Evolutionary conservation across 164 flowering plant genomes (phyloP).

Genomic region (Stephania cephalantha): DNA sequence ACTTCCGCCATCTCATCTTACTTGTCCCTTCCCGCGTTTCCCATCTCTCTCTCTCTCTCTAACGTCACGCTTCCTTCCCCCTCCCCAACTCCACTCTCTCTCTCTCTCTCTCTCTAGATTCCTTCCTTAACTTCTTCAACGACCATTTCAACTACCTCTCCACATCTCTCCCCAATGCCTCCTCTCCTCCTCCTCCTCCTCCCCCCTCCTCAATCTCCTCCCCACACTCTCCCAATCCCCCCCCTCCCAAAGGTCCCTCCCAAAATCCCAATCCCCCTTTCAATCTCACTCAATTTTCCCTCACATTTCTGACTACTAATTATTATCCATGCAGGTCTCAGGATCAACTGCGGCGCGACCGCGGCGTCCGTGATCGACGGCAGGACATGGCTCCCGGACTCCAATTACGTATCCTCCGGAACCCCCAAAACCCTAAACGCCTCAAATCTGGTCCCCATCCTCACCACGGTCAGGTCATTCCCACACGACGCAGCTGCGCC

Average conservation of each 20-base stretch:
- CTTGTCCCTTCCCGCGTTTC: constrained; percentile 5
- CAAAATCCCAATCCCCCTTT: not conserved
- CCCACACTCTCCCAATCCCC: constrained; percentile 27
- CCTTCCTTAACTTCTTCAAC: constrained; percentile 35
- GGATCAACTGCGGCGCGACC: constrained; percentile 72
- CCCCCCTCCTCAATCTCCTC: constrained; percentile 23
- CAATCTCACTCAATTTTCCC: not conserved
- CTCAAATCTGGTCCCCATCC: constrained; percentile 28
- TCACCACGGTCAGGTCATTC: constrained; percentile 72
- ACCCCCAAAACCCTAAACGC: constrained; percentile 28
- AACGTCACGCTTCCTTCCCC: constrained; percentile 22
- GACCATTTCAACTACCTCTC: constrained; percentile 30
- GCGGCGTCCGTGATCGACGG: constrained; percentile 28
- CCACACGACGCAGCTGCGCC: constrained; percentile 24
- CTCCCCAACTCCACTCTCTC: constrained; percentile 23
- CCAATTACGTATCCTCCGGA: constrained; percentile 43
- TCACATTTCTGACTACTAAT: constrained; percentile 2
- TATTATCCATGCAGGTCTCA: constrained; percentile 27
- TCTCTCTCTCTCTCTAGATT: constrained; percentile 18
- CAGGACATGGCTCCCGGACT: constrained; percentile 57
- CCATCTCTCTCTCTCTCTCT: constrained; percentile 7
- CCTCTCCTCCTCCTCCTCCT: constrained; percentile 12
- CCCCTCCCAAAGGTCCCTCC: constrained; percentile 31
- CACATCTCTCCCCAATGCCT: constrained; percentile 21
- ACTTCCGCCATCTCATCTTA: constrained; percentile 9